These are phyloP conservation scores for Trichosporon ovoides DNA, from an alignment of 1,284 basidiomycete species.

Conservation along the genomic window DNA sequence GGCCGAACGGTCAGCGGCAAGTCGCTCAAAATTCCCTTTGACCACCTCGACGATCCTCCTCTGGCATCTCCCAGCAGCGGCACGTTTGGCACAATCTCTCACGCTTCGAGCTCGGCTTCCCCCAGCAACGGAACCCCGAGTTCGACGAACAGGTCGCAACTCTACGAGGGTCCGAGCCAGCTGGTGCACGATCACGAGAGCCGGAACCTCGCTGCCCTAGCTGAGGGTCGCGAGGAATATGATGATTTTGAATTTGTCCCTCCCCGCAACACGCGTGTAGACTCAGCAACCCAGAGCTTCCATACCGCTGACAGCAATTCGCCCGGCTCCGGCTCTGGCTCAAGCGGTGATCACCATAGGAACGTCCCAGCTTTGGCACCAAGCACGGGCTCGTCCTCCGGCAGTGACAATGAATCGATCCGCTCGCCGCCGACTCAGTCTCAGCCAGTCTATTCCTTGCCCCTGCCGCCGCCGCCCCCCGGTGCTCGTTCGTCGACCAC, in stretches of 20 bases:
- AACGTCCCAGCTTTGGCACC: constrained; percentile 9
- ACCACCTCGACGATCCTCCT: constrained; percentile 7
- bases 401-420: constrained; percentile 3
- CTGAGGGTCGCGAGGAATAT: neutral
- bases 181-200: constrained; percentile 7
- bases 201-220: constrained; percentile 4
- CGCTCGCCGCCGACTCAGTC: constrained; percentile 11
- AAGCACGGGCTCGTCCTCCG: constrained; percentile 2
- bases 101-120: neutral
- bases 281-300: constrained; percentile 6
- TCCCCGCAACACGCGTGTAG: neutral
- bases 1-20: constrained; percentile 15
- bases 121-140: neutral
- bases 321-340: neutral
- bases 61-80: neutral
- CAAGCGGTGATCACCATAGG: neutral
- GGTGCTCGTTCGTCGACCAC: neutral
- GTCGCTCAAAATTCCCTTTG: constrained; percentile 5
- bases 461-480: constrained; percentile 5
- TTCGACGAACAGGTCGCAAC: neutral
- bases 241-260: constrained; percentile 8
- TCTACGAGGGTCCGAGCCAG: neutral
- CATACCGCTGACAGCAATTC: constrained; percentile 8
- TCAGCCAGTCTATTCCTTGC: constrained; percentile 10
- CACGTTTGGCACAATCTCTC: neutral